Base-by-base conservation (phyloP, 768 basidiomycete species). In the Fibroporia radiculosa region DNA sequence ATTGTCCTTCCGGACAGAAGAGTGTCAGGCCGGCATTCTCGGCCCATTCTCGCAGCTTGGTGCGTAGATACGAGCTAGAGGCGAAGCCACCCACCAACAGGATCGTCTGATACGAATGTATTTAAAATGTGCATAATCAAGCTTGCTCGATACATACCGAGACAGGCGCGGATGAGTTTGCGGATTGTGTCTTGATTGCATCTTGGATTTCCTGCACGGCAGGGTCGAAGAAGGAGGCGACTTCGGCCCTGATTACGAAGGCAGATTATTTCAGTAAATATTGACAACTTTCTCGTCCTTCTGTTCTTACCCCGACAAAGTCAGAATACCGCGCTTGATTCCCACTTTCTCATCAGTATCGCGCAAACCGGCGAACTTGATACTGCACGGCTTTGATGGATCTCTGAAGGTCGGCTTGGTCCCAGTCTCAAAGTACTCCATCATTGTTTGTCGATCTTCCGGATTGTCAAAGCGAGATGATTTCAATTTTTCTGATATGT, bases 51-150 rank as follows among this genome's bases (percentile, higher is more conserved):
- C 84, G 79, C 14, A 88, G 67, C 57, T 86, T 80, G 19, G 68
- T 56, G 58, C 84, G 86, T 16, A 40, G 23, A n/a, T 13, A 40
- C 10, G 40, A 27, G 23, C 40, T 40, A 13, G 36, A 19, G 1
- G 86, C 86, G 51, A 85, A 89, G 37, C 86, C 86, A 54, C 86
- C 86, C 11, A 89, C 86, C n/a, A 89, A 63, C 8, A 38, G 18
- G 5, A 38, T 38, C 6, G 37, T 22, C 37, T 38, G 24, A 6
- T 18, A 5, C 4, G 37, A 16, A 19, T 6, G 6, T 6, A 34
- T 4, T 34, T 19, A 34, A n/a, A n/a, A n/a, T n/a, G n/a, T n/a
- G n/a, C n/a, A n/a, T n/a, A n/a, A n/a, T n/a, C n/a, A n/a, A n/a
- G n/a, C n/a, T n/a, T n/a, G n/a, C n/a, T n/a, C n/a, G n/a, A n/a